Percentiles rank a stretch among this genome's conserved stretches.
Conservation (phyloP, 2,329 filamentous ascomycete species). For the Pseudogymnoascus sp. region DNA sequence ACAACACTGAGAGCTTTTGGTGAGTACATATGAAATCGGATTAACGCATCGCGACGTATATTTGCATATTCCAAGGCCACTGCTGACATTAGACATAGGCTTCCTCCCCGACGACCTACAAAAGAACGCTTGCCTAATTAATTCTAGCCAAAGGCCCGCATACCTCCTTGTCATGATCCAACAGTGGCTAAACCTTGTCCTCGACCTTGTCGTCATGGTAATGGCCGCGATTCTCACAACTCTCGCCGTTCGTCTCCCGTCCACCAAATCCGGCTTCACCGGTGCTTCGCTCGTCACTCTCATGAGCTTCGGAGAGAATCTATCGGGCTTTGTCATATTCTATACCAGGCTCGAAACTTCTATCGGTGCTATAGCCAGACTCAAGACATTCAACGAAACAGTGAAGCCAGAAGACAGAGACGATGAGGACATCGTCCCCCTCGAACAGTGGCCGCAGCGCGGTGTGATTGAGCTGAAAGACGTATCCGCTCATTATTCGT, state of each 20-base stretch:
- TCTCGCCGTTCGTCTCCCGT: background rate
- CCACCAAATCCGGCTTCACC: slow-evolving; percentile 13
- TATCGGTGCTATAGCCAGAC: background rate
- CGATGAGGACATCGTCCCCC: background rate
- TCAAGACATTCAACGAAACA: slow-evolving; percentile 3
- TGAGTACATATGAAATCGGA: background rate
- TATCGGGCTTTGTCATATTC: slow-evolving; percentile 14
- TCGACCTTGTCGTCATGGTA: slow-evolving; percentile 27
- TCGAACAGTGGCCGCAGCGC: slow-evolving; percentile 18
- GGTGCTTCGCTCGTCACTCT: slow-evolving; percentile 19
- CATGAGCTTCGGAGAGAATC: slow-evolving; percentile 16
- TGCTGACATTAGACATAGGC: background rate
- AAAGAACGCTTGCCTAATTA: slow-evolving; percentile 21
- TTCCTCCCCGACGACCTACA: slow-evolving; percentile 27
- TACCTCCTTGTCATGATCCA: slow-evolving; percentile 39
- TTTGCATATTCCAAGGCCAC: background rate
- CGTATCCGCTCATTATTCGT: slow-evolving; percentile 21
- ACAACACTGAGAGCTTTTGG: slow-evolving; percentile 38
- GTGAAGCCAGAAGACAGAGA: background rate
- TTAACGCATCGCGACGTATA: too few relatives aligned
- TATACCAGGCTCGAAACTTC: background rate
- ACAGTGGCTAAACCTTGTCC: slow-evolving; percentile 36
- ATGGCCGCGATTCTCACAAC: slow-evolving; percentile 16
- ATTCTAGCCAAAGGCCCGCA: slow-evolving; percentile 37
- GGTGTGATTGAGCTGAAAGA: slow-evolving; percentile 19